Percentiles rank a stretch among this genome's conserved stretches.
Conservation (phyloP, 176 grass and related monocot species). For the Hordeum marinum region DNA sequence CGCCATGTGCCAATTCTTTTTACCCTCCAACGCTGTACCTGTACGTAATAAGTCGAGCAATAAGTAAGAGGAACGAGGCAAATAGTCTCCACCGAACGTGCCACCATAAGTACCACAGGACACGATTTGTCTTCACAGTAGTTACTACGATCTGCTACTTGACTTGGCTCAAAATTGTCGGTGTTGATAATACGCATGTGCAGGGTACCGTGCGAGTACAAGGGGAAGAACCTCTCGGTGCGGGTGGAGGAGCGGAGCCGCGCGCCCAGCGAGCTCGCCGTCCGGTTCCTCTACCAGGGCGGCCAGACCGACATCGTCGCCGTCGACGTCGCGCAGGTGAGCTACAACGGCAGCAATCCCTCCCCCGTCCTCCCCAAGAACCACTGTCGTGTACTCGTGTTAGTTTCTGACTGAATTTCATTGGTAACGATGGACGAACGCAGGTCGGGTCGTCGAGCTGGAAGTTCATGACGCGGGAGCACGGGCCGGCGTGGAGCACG, state of each 20-base stretch:
- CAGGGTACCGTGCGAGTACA: constrained; percentile 82
- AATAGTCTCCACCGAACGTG: background rate
- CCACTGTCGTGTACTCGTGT: background rate
- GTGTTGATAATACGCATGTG: background rate
- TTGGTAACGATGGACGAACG: background rate
- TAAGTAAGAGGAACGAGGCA: no score
- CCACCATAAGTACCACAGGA: background rate
- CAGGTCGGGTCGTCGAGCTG: constrained; percentile 75
- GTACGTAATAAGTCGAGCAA: background rate
- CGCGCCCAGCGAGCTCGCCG: constrained; percentile 43
- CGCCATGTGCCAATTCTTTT: background rate
- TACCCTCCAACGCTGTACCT: background rate
- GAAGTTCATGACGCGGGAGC: constrained; percentile 81
- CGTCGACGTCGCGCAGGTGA: constrained; percentile 85
- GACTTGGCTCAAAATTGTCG: constrained; percentile 3
- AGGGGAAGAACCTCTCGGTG: constrained; percentile 60
- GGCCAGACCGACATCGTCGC: constrained; percentile 93
- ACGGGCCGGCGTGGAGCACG: constrained; percentile 89
- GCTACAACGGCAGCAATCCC: no score
- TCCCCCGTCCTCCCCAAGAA: background rate
- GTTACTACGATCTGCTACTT: background rate
- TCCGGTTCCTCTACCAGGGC: constrained; percentile 86
- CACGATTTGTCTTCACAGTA: background rate
- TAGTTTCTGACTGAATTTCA: background rate
- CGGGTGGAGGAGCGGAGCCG: constrained; percentile 58